Evolutionary conservation across 2,329 filamentous ascomycete genomes (phyloP).

Genomic region (Cladosporium cucumerinum): DNA sequence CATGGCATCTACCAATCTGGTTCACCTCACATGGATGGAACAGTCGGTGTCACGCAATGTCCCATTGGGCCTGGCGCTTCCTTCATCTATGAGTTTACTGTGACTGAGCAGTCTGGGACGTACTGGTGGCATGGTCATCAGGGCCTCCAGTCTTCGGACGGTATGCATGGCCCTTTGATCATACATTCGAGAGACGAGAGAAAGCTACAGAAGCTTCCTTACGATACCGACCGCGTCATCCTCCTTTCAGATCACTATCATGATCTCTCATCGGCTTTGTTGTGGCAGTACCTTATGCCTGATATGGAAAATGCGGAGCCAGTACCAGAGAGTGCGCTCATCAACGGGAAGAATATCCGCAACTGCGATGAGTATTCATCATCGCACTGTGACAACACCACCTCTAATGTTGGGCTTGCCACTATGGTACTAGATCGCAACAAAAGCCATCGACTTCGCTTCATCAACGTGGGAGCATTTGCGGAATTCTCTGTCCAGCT

Average conservation of each 20-base stretch:
- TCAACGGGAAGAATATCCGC: slow-evolving; percentile 41
- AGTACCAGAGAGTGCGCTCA: slow-evolving; percentile 44
- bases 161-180: slow-evolving; percentile 59
- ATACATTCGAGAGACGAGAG: slow-evolving; percentile 52
- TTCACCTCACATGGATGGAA: slow-evolving; percentile 65
- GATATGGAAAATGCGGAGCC: slow-evolving; percentile 56
- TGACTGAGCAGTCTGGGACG: slow-evolving; percentile 42
- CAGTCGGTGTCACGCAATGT: slow-evolving; percentile 61
- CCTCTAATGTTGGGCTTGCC: slow-evolving; percentile 28
- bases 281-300: slow-evolving; percentile 53
- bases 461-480: slow-evolving; percentile 63
- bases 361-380: slow-evolving; percentile 38
- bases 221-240: slow-evolving; percentile 56
- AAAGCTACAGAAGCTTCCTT: slow-evolving; percentile 39
- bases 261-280: slow-evolving; percentile 46
- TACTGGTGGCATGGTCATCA: slow-evolving; percentile 65
- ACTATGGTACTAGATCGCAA: slow-evolving; percentile 40
- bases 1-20: slow-evolving; percentile 68
- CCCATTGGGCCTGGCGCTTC: slow-evolving; percentile 55
- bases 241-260: slow-evolving; percentile 69
- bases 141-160: slow-evolving; percentile 57
- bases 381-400: slow-evolving; percentile 37
- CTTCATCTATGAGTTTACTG: slow-evolving; percentile 62
- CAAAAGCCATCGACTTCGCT: slow-evolving; percentile 55
- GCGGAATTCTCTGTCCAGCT: slow-evolving; percentile 64